Evolutionary conservation across 1,139 yeast species (phyloP).

Genomic region (Wickerhamomyces sp.): DNA sequence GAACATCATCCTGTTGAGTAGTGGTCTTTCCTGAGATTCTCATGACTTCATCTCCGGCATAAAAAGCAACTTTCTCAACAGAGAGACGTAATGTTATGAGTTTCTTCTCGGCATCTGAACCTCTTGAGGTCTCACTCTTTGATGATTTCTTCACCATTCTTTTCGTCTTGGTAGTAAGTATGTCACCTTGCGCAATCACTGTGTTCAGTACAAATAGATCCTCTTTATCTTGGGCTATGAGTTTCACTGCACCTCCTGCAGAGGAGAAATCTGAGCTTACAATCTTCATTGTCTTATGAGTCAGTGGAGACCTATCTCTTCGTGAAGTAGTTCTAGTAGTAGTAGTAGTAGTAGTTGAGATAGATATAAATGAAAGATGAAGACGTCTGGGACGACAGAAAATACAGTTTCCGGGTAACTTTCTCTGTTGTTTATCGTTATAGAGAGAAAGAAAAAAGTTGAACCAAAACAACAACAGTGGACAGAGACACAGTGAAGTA

Average conservation of each 20-base stretch:
- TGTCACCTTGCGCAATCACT: slow-evolving; percentile 71
- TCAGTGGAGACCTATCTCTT: too few species aligned
- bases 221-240: slow-evolving; percentile 84
- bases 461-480: background rate
- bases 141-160: slow-evolving; percentile 55
- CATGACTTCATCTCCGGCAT: slow-evolving; percentile 70
- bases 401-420: too few species aligned
- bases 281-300: too few species aligned
- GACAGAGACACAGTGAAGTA: too few species aligned
- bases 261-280: too few species aligned
- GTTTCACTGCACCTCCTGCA: slow-evolving; percentile 58
- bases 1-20: slow-evolving; percentile 71
- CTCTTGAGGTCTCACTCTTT: slow-evolving; percentile 27
- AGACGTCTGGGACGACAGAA: too few species aligned
- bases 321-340: too few species aligned
- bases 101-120: slow-evolving; percentile 49
- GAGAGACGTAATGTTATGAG: slow-evolving; percentile 48
- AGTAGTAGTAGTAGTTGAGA: too few species aligned
- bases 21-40: slow-evolving; percentile 78
- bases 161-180: slow-evolving; percentile 59
- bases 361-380: too few species aligned
- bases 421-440: too few species aligned
- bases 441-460: too few species aligned
- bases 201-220: slow-evolving; percentile 90
- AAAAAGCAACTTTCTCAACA: slow-evolving; percentile 74